phyloP scores from a whole-genome alignment of 208 protist species.

The Crithidia fasciculata region DNA sequence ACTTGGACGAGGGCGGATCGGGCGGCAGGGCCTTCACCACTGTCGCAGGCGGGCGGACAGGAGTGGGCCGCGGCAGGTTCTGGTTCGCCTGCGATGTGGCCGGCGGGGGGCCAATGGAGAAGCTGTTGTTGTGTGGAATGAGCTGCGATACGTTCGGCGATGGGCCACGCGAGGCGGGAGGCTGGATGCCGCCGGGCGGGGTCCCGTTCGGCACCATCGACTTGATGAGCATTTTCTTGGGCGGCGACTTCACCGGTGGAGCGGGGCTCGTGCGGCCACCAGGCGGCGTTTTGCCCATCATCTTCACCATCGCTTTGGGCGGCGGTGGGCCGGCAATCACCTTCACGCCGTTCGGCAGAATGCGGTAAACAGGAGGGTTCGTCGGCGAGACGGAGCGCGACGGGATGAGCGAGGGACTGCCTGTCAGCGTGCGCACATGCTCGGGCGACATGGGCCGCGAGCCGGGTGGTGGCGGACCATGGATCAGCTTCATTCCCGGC shows the following conservation, averaged over 20 bases:
- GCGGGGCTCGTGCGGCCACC: constrained; percentile 13
- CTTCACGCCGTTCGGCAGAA: constrained; percentile 55
- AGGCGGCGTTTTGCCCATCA: constrained; percentile 15
- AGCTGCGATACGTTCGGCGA: constrained; percentile 22
- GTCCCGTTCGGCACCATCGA: constrained; percentile 15
- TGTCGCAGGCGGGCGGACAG: constrained; percentile 10
- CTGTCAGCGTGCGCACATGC: constrained; percentile 4
- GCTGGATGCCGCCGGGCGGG: constrained; percentile 17
- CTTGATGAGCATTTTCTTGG: constrained; percentile 38
- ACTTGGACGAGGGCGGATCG: not conserved
- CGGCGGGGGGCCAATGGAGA: constrained; percentile 21
- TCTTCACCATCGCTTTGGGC: constrained; percentile 28
- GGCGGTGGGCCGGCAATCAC: constrained; percentile 58
- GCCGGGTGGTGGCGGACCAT: constrained; percentile 50
- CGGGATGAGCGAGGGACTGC: constrained; percentile 14
- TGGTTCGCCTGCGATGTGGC: constrained; percentile 9
- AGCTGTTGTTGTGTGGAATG: constrained; percentile 29
- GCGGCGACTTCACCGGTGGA: constrained; percentile 23
- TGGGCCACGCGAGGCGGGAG: constrained; percentile 9
- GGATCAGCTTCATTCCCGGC: constrained; percentile 50
- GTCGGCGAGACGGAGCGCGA: constrained; percentile 36
- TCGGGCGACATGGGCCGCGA: constrained; percentile 32
- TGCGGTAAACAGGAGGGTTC: constrained; percentile 24
- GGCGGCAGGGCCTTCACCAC: constrained; percentile 2
- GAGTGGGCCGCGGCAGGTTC: constrained; percentile 22